Evolutionary conservation across 169 alveolate species (phyloP).

Genomic region (Plasmodium vinckei): DNA sequence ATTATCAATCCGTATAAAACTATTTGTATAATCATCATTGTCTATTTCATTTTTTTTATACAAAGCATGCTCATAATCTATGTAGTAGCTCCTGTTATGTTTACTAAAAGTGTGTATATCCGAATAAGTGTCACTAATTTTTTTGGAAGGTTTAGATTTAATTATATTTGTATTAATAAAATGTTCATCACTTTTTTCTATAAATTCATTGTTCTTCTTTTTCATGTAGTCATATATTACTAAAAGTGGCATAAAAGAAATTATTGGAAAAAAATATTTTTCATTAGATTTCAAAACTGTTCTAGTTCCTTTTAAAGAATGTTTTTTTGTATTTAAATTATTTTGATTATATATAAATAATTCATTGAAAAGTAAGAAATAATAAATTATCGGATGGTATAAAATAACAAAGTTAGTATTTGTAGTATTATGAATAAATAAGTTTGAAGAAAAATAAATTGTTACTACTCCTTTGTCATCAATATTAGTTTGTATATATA

Average conservation of each 20-base stretch:
- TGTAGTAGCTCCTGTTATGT: no score
- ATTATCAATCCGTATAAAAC: background rate
- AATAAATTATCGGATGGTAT: slow-evolving; percentile 39
- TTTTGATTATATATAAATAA: background rate
- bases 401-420: slow-evolving; percentile 34
- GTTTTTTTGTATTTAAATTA: background rate
- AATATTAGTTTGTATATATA: slow-evolving; percentile 51
- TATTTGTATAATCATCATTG: no score
- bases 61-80: no score
- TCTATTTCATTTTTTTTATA: no score
- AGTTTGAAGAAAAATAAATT: slow-evolving; percentile 50
- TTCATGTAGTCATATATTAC: slow-evolving; percentile 30
- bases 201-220: background rate
- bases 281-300: slow-evolving; percentile 15
- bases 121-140: no score
- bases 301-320: background rate
- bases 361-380: slow-evolving; percentile 13
- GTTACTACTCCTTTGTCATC: slow-evolving; percentile 67
- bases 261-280: slow-evolving; percentile 33
- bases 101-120: no score
- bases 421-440: slow-evolving; percentile 38
- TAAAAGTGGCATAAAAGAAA: slow-evolving; percentile 41
- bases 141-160: no score
- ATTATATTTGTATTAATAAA: background rate
- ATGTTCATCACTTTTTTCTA: background rate